These are phyloP conservation scores for Acacia pycnantha DNA, from an alignment of 331 rosid genomes.

Conservation along the genomic window DNA sequence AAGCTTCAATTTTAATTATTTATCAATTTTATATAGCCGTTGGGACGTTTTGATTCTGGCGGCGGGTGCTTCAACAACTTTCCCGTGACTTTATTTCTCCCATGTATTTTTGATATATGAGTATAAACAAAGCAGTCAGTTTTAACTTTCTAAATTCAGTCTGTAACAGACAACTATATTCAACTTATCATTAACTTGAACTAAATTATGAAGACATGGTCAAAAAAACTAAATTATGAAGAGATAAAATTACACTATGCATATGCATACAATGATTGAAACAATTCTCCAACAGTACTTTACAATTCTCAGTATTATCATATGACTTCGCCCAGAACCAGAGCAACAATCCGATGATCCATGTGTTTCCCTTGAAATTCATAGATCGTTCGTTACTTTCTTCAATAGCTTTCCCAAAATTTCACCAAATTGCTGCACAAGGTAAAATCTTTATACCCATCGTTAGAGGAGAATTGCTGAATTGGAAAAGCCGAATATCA, in stretches of 20 bases:
- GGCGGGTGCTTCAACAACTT: background rate
- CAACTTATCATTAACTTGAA: background rate
- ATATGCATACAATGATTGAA: background rate
- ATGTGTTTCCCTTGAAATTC: conserved; percentile 18
- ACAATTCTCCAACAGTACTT: conserved; percentile 23
- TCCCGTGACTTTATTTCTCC: background rate
- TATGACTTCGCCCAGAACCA: conserved; percentile 18
- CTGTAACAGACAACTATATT: background rate
- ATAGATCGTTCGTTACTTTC: conserved; percentile 5
- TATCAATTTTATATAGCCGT: background rate
- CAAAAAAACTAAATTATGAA: background rate
- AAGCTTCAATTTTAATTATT: background rate
- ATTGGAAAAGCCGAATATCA: conserved; percentile 1
- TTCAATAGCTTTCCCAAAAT: background rate
- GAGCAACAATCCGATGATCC: conserved; percentile 8
- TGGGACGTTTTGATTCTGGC: background rate
- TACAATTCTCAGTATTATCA: conserved; percentile 17
- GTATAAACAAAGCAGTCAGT: background rate
- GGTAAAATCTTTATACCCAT: conserved; percentile 13
- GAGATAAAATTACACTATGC: conserved; percentile 2
- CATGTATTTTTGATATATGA: background rate
- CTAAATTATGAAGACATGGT: background rate
- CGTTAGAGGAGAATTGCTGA: conserved; percentile 24
- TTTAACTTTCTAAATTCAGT: background rate
- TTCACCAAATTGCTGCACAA: background rate